These are phyloP conservation scores for Sclerotinia sclerotiorum DNA, from an alignment of 2,329 filamentous ascomycete species.

Conservation along the genomic window DNA sequence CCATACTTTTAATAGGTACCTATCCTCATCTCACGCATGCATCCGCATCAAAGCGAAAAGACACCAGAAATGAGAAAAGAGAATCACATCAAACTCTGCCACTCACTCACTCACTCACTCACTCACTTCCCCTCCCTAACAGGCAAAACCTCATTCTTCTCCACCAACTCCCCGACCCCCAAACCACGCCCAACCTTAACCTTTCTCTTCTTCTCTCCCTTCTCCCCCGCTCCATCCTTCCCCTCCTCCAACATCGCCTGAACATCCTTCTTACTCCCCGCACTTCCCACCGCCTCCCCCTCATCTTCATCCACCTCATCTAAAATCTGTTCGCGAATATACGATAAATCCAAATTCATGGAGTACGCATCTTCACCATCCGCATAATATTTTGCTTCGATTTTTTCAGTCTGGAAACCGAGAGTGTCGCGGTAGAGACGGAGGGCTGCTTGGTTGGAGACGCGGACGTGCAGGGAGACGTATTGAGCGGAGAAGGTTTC, in stretches of 20 bases:
- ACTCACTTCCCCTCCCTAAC: neutral
- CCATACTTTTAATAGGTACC: neutral
- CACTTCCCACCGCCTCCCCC: slow-evolving; percentile 68
- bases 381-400: slow-evolving; percentile 89
- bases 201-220: slow-evolving; percentile 67
- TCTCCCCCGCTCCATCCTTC: slow-evolving; percentile 71
- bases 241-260: slow-evolving; percentile 58
- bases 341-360: slow-evolving; percentile 82
- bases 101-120: too few species aligned
- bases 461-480: slow-evolving; percentile 92
- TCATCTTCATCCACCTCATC: slow-evolving; percentile 50
- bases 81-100: too few species aligned
- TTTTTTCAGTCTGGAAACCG: slow-evolving; percentile 83
- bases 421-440: slow-evolving; percentile 91
- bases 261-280: slow-evolving; percentile 49
- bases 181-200: slow-evolving; percentile 79
- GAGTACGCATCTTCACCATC: slow-evolving; percentile 95
- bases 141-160: slow-evolving; percentile 57
- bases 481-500: slow-evolving; percentile 90
- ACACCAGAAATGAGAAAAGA: neutral
- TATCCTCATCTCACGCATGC: neutral
- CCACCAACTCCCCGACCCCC: slow-evolving; percentile 76
- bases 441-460: slow-evolving; percentile 88
- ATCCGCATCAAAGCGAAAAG: neutral
- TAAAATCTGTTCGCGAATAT: slow-evolving; percentile 54